Conservation (phyloP, 768 basidiomycete species). For the Collybia sordida region DNA sequence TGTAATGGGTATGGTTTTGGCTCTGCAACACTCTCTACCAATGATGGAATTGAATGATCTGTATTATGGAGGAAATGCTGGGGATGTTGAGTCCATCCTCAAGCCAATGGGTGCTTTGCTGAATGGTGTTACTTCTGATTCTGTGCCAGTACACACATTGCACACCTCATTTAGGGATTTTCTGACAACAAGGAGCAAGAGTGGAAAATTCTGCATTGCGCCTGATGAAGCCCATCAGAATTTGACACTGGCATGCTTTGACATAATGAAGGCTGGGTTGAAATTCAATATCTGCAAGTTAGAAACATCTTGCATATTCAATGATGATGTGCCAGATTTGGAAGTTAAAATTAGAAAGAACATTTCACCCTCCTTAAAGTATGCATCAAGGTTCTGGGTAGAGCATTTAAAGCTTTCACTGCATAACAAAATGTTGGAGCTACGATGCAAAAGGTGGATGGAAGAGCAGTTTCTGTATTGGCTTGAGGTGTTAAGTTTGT, state of each 20-base stretch:
- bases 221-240: not conserved
- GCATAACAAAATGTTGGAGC: too few species aligned
- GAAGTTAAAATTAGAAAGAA: not conserved
- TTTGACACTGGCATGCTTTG: too few species aligned
- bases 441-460: too few species aligned
- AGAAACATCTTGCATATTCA: constrained; percentile 6
- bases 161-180: not conserved
- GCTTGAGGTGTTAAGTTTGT: too few species aligned
- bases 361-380: constrained; percentile 5
- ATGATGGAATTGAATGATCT: not conserved
- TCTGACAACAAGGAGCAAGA: not conserved
- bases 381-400: constrained; percentile 9
- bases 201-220: not conserved
- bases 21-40: not conserved
- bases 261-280: constrained; percentile 7
- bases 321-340: constrained; percentile 4
- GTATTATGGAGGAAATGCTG: too few species aligned
- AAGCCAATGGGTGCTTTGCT: not conserved
- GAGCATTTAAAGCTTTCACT: constrained; percentile 10
- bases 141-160: not conserved
- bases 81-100: not conserved
- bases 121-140: not conserved
- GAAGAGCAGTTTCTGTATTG: too few species aligned
- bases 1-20: not conserved
- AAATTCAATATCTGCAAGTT: constrained; percentile 16